Evolutionary conservation across 768 basidiomycete species (phyloP).

Genomic region (Cyclocybe cylindracea): DNA sequence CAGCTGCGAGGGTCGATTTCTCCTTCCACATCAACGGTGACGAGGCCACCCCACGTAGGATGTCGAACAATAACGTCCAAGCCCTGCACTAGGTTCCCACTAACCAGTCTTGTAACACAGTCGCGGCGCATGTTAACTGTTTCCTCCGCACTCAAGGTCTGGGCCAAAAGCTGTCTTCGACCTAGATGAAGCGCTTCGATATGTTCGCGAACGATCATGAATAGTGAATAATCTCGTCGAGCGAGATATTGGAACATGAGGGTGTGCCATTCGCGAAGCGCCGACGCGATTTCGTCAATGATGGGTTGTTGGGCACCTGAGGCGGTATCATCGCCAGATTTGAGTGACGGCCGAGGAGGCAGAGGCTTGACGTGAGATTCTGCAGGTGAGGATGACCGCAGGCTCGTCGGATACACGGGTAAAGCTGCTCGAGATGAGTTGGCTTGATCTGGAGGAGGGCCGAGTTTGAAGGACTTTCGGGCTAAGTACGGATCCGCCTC

Average conservation of each 20-base stretch:
- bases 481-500: constrained; percentile 36
- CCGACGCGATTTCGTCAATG: constrained; percentile 96
- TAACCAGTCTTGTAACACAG: constrained; percentile 85
- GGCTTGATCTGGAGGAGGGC: constrained; percentile 74
- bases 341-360: constrained; percentile 91
- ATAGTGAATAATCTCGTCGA: constrained; percentile 85
- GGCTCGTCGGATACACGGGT: constrained; percentile 71
- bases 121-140: constrained; percentile 78
- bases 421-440: constrained; percentile 71
- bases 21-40: constrained; percentile 87
- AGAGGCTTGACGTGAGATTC: constrained; percentile 73
- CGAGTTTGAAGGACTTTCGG: constrained; percentile 69
- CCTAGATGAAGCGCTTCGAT: constrained; percentile 91
- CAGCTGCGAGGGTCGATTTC: constrained; percentile 80
- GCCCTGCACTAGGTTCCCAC: constrained; percentile 89
- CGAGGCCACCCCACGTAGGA: constrained; percentile 86
- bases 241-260: constrained; percentile 91
- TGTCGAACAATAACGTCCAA: constrained; percentile 96
- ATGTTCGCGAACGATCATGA: constrained; percentile 82
- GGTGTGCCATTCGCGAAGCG: constrained; percentile 93
- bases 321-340: constrained; percentile 91
- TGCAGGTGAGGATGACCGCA: constrained; percentile 71
- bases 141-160: constrained; percentile 87
- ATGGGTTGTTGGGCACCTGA: constrained; percentile 85
- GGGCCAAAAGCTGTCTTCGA: constrained; percentile 86